Evolutionary conservation across 2,329 filamentous ascomycete genomes (phyloP), one percentile per base, ranked within the genome.

Genomic region (Tolypocladium cylindrosporum): DNA sequence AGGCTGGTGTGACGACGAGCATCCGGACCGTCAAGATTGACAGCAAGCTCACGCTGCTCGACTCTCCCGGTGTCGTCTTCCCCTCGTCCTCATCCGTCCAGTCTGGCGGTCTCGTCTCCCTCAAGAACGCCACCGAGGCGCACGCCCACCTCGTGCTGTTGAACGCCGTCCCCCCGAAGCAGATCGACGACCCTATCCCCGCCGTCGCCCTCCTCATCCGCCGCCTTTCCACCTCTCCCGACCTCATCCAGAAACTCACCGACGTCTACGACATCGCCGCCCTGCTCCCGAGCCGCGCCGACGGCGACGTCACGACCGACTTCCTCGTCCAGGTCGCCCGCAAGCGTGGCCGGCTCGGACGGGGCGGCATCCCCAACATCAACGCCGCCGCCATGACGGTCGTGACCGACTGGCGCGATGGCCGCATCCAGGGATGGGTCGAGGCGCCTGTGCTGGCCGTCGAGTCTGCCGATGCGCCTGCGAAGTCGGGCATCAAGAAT

Each of bases 321-420:
- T 97, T 97, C 76, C 76, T 99, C 41, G 85, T 97, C 57, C 93
- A 99, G 71, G 93, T 99, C 14, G 94, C 94, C 6, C 84, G 94
- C 67, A 97, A 96, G 79, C 84, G 94, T 60, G 94, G 94, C 56
- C 81, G 94, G 58, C 79, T 99, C 19, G 91, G 93, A 55, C 88
- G 89, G 65, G 92, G 93, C 24, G 94, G 94, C 61, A 82, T 97
- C 19, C 94, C 94, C 50, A 99, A 97, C 73, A 74, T 97, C 59
- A 80, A 85, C 64, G 86, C 89, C 57, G 93, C 94, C 9, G 94
- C 93, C 62, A 93, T 94, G 82, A 88, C 90, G 0, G 92, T 99
- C 58, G 85, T 99, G 59, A 94, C 86, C n/a, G 94, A 99, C 77
- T 96, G 94, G 90, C 84, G 94, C 65, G 93, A 97, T 71, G 93